Percentiles rank a stretch among this genome's conserved stretches.
Conservation (phyloP, 2,329 filamentous ascomycete genomes). For the Pseudofabraea citricarpa region DNA sequence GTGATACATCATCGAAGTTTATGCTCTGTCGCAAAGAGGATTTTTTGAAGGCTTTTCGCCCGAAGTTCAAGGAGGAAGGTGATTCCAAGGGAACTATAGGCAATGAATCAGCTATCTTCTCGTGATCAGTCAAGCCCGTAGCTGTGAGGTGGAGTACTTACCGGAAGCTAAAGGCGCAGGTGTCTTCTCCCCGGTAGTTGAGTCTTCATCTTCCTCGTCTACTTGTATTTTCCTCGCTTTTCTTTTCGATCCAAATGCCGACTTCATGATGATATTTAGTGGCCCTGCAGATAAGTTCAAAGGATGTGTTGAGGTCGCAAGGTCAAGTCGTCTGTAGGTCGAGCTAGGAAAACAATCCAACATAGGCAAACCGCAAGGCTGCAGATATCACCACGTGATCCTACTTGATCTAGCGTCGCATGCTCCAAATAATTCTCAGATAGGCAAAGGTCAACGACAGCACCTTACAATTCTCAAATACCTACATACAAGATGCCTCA, state of each 20-base stretch:
- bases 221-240: conserved; percentile 76
- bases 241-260: conserved; percentile 47
- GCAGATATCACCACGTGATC: conserved; percentile 23
- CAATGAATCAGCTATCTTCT: conserved; percentile 19
- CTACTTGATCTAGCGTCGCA: conserved; percentile 8
- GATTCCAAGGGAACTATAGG: conserved; percentile 12
- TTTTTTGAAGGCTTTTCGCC: conserved; percentile 50
- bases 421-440: too few species aligned
- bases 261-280: conserved; percentile 19
- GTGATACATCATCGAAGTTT: conserved; percentile 32
- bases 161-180: conserved; percentile 13
- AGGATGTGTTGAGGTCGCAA: not conserved
- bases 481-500: conserved; percentile 69
- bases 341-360: not conserved
- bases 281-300: not conserved
- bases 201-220: conserved; percentile 58
- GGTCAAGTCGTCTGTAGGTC: not conserved
- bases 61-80: conserved; percentile 30
- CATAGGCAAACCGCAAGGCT: conserved; percentile 1
- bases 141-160: conserved; percentile 18
- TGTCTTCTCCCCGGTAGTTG: conserved; percentile 11
- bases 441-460: too few species aligned
- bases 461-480: too few species aligned
- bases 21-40: conserved; percentile 54
- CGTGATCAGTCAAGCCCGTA: conserved; percentile 22